phyloP scores from a whole-genome alignment of 1,284 basidiomycete genomes.

The Tausonia pullulans region DNA sequence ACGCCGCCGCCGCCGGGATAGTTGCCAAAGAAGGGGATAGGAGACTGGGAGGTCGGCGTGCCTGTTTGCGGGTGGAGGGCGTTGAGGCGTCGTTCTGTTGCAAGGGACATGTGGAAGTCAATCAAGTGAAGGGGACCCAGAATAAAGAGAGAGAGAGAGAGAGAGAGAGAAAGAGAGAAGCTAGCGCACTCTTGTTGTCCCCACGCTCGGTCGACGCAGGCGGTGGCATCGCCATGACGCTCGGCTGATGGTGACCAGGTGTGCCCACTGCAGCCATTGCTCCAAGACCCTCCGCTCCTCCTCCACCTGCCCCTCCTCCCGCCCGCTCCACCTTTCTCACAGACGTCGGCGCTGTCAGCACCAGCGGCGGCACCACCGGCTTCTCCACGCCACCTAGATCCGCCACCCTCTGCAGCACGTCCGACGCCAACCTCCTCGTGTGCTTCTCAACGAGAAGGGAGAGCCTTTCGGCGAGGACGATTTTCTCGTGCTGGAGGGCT shows the following conservation, averaged over 20 bases:
- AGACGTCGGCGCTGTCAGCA: too few species aligned
- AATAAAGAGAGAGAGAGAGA: neutral
- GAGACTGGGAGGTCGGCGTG: neutral
- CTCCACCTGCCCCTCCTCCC: neutral
- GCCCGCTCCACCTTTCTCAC: neutral
- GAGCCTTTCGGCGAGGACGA: constrained; percentile 30
- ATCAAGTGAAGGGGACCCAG: neutral
- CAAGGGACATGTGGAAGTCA: neutral
- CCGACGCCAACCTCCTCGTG: constrained; percentile 4
- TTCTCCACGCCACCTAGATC: constrained; percentile 12
- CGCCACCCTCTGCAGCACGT: constrained; percentile 12
- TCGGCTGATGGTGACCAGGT: too few species aligned
- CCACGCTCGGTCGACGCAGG: neutral
- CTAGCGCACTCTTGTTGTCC: neutral
- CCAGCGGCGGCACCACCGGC: neutral
- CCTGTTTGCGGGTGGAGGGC: neutral
- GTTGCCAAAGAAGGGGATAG: neutral
- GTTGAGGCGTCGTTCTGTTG: constrained; percentile 7
- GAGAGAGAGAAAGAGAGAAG: neutral
- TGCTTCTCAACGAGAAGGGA: constrained; percentile 4
- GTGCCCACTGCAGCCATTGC: too few species aligned
- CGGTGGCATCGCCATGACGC: neutral
- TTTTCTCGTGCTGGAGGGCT: constrained; percentile 32
- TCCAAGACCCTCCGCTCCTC: neutral
- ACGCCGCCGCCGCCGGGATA: too few species aligned